These are phyloP conservation scores for Astragalus membranaceus DNA, from an alignment of 306 rosid genomes.

Conservation along the genomic window DNA sequence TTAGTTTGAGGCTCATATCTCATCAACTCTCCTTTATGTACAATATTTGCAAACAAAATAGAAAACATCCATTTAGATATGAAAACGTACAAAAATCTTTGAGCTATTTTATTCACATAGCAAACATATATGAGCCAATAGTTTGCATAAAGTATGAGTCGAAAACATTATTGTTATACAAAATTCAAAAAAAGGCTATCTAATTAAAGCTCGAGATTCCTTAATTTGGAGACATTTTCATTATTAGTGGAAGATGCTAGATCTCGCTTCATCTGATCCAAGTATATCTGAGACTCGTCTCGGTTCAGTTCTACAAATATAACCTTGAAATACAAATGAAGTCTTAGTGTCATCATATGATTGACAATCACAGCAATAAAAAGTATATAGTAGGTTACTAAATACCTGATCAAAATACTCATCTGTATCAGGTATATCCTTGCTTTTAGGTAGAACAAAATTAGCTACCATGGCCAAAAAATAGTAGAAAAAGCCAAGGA, in stretches of 20 bases:
- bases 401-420: slow-evolving; percentile 51
- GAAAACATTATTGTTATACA: no score
- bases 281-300: slow-evolving; percentile 36
- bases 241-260: neutral
- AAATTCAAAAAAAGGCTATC: no score
- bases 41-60: no score
- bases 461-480: slow-evolving; percentile 32
- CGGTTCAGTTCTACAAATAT: slow-evolving; percentile 49
- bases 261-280: slow-evolving; percentile 49
- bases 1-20: no score
- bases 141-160: no score
- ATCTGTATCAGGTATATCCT: slow-evolving; percentile 39
- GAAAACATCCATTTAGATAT: no score
- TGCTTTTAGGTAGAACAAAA: slow-evolving; percentile 54
- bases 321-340: slow-evolving; percentile 34
- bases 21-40: no score
- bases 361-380: slow-evolving; percentile 7
- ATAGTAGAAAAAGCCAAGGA: neutral
- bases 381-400: neutral
- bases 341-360: neutral
- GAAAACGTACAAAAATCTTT: no score
- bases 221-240: no score
- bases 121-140: no score
- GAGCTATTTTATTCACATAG: no score
- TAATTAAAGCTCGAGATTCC: no score